These are phyloP conservation scores for Pleoardoris graminearum DNA, from an alignment of 2,329 filamentous ascomycete species.

Conservation along the genomic window DNA sequence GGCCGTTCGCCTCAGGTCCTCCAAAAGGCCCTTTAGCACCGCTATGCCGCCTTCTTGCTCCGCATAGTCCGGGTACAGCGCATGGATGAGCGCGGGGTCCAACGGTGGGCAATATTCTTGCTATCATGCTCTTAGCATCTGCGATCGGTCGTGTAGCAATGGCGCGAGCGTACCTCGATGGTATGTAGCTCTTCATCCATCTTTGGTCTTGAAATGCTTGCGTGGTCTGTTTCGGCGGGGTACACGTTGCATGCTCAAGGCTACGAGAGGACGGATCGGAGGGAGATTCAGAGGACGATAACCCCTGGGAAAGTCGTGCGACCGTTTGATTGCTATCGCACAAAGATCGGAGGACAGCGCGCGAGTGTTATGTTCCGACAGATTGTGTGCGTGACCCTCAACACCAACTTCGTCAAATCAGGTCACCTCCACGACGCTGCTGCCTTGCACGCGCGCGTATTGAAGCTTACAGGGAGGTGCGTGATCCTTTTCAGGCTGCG, in stretches of 20 bases:
- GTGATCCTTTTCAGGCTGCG: conserved; percentile 1
- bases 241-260: conserved; percentile 33
- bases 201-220: conserved; percentile 32
- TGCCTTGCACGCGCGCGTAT: too few species aligned
- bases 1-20: conserved; percentile 67
- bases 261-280: background rate
- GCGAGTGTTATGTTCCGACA: background rate
- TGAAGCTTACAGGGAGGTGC: too few species aligned
- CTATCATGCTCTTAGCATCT: conserved; percentile 47
- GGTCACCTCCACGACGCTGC: too few species aligned
- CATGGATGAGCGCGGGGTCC: conserved; percentile 75
- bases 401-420: too few species aligned
- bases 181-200: conserved; percentile 43
- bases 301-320: background rate
- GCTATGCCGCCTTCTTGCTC: conserved; percentile 57
- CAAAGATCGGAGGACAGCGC: background rate
- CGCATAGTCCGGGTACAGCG: conserved; percentile 76
- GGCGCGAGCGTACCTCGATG: conserved; percentile 33
- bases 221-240: conserved; percentile 19
- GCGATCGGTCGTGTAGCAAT: conserved; percentile 8
- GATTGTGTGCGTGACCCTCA: too few species aligned
- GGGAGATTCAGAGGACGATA: background rate
- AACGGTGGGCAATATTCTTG: conserved; percentile 73
- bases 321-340: background rate
- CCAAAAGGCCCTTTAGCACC: conserved; percentile 62